Base-by-base conservation (phyloP, 495 filamentous ascomycete genomes). In the Ramalina intermedia region DNA sequence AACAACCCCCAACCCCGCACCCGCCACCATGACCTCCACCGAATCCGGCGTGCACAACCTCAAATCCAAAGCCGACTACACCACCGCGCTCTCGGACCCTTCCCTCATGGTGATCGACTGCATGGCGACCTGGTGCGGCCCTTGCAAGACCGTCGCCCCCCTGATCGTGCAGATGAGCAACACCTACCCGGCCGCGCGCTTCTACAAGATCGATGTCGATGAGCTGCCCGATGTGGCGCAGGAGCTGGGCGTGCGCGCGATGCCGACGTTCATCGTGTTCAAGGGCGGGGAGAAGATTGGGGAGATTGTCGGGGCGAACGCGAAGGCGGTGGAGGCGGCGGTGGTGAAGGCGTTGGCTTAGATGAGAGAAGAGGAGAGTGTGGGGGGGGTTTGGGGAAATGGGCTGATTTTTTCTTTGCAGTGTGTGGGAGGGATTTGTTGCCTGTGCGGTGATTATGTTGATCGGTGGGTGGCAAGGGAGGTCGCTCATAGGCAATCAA, bases 171-270 rank as follows among this genome's bases (percentile, higher is more conserved):
- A 33, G 54, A 79, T 76, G 48, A 75, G 72, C 61, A 56, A 80
- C 40, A 54, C 62, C 17, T 72, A 73, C 66, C 40, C 71, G 52
- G 58, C 67, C 48, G 74, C 78, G 56, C 70, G 75, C 59, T 96
- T 95, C 70, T 82, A 76, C 77, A 94, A 96, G 76, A 65, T 98
- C 62, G 88, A 96, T 67, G 88, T 96, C 52, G 91, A 98, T 65
- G 69, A 84, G 52, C 69, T 90, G 24, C 65, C 80, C 49, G 76
- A 83, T 1, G 79, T 94, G 14, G 82, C 85, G 35, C 74, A 81
- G 57, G 78, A 93, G 59, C 78, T 91, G 48, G 79, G 78, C 54
- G 76, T 98, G 68, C 82, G 85, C 57, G 88, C 91, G 59, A 96
- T 98, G 91, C 91, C 91, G 48, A 95, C 90, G 12, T 95, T 98